A percentile compares a stretch with the other conserved stretches of the same genome.
Conservation (phyloP, 257 asterid genomes). For the Apocynum venetum region DNA sequence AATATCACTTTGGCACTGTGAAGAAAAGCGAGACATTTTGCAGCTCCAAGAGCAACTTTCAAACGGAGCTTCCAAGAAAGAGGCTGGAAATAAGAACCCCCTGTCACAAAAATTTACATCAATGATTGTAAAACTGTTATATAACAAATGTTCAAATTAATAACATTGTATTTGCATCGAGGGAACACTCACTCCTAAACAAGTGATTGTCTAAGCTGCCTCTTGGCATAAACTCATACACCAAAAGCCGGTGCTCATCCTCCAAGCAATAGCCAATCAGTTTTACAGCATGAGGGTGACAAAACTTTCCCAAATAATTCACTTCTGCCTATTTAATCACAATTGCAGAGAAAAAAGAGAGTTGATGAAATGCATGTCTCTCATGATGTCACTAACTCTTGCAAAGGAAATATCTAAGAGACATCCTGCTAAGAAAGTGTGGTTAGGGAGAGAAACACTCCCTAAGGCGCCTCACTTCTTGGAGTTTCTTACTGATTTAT, state of each 20-base stretch:
- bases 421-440: too few relatives aligned
- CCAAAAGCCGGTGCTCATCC: slow-evolving; percentile 37
- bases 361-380: background rate
- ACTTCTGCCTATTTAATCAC: slow-evolving; percentile 31
- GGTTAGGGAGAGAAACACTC: too few relatives aligned
- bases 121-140: background rate
- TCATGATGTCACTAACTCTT: too few relatives aligned
- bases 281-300: slow-evolving; percentile 30
- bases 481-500: too few relatives aligned
- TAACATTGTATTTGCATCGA: background rate
- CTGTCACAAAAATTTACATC: slow-evolving; percentile 27
- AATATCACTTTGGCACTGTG: slow-evolving; percentile 79
- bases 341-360: background rate
- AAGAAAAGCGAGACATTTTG: slow-evolving; percentile 88
- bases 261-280: slow-evolving; percentile 36
- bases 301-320: slow-evolving; percentile 37
- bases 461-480: too few relatives aligned
- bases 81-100: slow-evolving; percentile 94
- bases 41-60: slow-evolving; percentile 86
- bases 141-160: background rate
- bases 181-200: slow-evolving; percentile 46
- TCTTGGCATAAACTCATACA: slow-evolving; percentile 32
- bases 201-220: slow-evolving; percentile 39
- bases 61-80: slow-evolving; percentile 86
- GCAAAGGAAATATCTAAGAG: too few relatives aligned